Evolutionary conservation across 352 stramenopile genomes (phyloP).

Genomic region (Pythium coloratum): DNA sequence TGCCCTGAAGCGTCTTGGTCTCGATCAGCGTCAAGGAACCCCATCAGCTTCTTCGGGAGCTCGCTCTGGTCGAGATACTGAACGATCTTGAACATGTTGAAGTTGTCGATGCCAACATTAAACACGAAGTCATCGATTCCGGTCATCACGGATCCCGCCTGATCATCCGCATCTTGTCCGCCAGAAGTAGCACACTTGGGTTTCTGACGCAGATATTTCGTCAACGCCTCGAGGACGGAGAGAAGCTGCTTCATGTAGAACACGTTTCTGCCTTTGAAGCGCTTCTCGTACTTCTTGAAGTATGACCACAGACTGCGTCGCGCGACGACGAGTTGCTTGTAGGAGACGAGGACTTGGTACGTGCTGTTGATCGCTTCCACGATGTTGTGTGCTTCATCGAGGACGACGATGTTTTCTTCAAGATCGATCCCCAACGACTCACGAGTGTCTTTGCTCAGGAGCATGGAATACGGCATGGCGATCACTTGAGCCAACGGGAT

Average conservation of each 20-base stretch:
- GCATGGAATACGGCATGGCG: conserved; percentile 92
- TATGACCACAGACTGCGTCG: conserved; percentile 82
- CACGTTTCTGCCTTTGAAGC: conserved; percentile 81
- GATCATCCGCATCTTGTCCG: conserved; percentile 18
- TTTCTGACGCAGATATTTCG: conserved; percentile 70
- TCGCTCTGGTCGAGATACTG: conserved; percentile 78
- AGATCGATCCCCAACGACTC: conserved; percentile 89
- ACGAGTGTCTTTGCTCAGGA: conserved; percentile 90
- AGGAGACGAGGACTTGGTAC: conserved; percentile 80
- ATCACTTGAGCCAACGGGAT: conserved; percentile 89
- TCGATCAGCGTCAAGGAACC: conserved; percentile 61
- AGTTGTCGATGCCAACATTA: conserved; percentile 74
- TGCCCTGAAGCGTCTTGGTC: conserved; percentile 1
- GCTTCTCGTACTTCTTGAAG: conserved; percentile 87
- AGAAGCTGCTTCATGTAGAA: conserved; percentile 92
- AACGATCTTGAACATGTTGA: conserved; percentile 91
- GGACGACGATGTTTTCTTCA: conserved; percentile 92
- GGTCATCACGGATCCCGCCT: conserved; percentile 57
- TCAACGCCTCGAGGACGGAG: conserved; percentile 67
- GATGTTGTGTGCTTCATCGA: conserved; percentile 99
- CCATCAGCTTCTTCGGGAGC: conserved; percentile 82
- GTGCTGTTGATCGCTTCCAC: conserved; percentile 94
- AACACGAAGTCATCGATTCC: conserved; percentile 88
- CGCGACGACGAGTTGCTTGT: conserved; percentile 72
- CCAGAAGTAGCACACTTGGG: not conserved